Conservation (phyloP, 805 yeast species). For the Starmera quercuum region DNA sequence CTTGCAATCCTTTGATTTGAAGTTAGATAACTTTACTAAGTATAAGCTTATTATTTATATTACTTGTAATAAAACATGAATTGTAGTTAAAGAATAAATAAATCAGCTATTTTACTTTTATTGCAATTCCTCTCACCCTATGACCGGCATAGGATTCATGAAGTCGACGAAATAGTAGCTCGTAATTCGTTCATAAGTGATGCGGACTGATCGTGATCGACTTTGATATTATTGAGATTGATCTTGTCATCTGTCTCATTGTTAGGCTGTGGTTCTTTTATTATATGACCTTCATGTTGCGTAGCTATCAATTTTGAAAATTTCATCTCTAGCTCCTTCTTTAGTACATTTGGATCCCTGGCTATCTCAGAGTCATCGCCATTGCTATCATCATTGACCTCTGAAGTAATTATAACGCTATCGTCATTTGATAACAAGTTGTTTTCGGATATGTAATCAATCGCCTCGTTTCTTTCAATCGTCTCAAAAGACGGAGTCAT, state of each 20-base stretch:
- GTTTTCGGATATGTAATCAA: not conserved
- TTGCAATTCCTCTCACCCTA: too few relatives aligned
- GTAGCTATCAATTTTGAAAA: conserved; percentile 8
- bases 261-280: not conserved
- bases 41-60: too few relatives aligned
- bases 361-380: conserved; percentile 2
- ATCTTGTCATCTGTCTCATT: conserved; percentile 1
- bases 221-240: conserved; percentile 7
- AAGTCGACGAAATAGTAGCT: conserved; percentile 3
- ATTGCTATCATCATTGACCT: conserved; percentile 4
- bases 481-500: conserved; percentile 2
- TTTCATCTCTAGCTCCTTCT: conserved; percentile 12
- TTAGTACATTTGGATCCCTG: conserved; percentile 11
- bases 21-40: too few relatives aligned
- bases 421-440: conserved; percentile 18
- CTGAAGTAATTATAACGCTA: conserved; percentile 15
- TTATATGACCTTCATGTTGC: not conserved
- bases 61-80: too few relatives aligned
- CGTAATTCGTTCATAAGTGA: conserved; percentile 13
- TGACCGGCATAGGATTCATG: conserved; percentile 6
- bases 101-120: too few relatives aligned
- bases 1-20: conserved; percentile 27
- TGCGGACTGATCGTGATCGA: conserved; percentile 4
- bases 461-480: not conserved
- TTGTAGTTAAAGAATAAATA: too few relatives aligned